Percentiles rank a stretch among this genome's conserved stretches.
phyloP scores from a whole-genome alignment of 202 grass and related monocot species.

The Carex sylvatica region DNA sequence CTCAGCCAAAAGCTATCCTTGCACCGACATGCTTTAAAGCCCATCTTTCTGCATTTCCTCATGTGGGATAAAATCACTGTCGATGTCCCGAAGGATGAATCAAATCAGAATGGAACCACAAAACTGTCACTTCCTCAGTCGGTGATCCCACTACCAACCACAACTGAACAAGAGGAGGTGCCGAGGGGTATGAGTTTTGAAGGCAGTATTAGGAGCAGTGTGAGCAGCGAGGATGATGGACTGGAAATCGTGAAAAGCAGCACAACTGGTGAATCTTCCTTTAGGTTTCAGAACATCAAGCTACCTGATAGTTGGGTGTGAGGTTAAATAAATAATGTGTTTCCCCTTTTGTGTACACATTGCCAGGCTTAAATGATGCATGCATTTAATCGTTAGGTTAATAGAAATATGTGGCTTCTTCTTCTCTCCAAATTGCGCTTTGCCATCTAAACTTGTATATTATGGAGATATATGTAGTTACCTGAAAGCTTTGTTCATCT shows the following conservation, averaged over 20 bases:
- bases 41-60: conserved; percentile 79
- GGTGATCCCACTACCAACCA: neutral
- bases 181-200: conserved; percentile 24
- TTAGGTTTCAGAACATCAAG: conserved; percentile 68
- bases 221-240: conserved; percentile 24
- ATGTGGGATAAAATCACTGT: conserved; percentile 52
- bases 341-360: neutral
- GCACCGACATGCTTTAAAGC: conserved; percentile 76
- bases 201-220: conserved; percentile 2
- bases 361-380: neutral
- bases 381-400: neutral
- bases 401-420: conserved; percentile 11
- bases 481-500: neutral
- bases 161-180: conserved; percentile 17
- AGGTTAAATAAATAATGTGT: conserved; percentile 23
- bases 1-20: conserved; percentile 93
- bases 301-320: conserved; percentile 70
- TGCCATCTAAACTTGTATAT: neutral
- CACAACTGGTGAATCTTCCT: conserved; percentile 43
- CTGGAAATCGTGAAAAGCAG: conserved; percentile 6
- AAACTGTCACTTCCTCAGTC: conserved; percentile 16
- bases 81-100: neutral
- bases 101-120: neutral
- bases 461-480: neutral
- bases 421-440: neutral